These are phyloP conservation scores for Lenzites betulinus DNA, from an alignment of 768 basidiomycete species.

Conservation along the genomic window DNA sequence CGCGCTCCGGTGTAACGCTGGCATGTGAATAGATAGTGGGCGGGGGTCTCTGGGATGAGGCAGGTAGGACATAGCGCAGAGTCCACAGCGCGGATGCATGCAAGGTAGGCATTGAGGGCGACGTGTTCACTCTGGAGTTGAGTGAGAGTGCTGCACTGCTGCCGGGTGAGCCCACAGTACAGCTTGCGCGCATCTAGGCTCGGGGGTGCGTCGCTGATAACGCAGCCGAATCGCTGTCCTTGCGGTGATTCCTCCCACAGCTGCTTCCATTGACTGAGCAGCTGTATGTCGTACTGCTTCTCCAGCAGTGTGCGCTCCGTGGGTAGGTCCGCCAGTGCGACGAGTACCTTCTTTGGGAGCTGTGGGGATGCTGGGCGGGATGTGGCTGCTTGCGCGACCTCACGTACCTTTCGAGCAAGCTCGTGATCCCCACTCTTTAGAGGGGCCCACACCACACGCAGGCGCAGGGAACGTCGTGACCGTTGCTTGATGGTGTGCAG, in stretches of 20 bases:
- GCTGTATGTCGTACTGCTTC: background rate
- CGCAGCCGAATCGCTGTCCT: background rate
- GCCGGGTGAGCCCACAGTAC: background rate
- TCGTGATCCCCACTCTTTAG: background rate
- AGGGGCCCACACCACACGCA: background rate
- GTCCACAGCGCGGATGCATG: constrained; percentile 14
- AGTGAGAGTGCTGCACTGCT: constrained; percentile 24
- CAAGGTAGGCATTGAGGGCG: constrained; percentile 33
- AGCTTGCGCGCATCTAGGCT: background rate
- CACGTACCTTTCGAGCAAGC: background rate
- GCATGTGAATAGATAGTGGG: constrained; percentile 24
- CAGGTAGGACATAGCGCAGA: constrained; percentile 22
- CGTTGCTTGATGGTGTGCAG: background rate
- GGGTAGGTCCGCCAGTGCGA: background rate
- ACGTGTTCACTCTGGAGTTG: constrained; percentile 37
- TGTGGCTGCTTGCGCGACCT: background rate
- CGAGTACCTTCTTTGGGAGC: background rate
- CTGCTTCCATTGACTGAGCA: background rate
- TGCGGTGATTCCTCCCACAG: background rate
- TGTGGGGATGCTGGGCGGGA: background rate
- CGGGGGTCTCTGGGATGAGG: constrained; percentile 15
- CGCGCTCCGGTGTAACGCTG: constrained; percentile 1
- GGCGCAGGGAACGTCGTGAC: background rate
- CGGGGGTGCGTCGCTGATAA: background rate
- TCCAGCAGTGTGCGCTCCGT: background rate